Conservation (phyloP, 305 asterid species). For the Rubia balearica region DNA sequence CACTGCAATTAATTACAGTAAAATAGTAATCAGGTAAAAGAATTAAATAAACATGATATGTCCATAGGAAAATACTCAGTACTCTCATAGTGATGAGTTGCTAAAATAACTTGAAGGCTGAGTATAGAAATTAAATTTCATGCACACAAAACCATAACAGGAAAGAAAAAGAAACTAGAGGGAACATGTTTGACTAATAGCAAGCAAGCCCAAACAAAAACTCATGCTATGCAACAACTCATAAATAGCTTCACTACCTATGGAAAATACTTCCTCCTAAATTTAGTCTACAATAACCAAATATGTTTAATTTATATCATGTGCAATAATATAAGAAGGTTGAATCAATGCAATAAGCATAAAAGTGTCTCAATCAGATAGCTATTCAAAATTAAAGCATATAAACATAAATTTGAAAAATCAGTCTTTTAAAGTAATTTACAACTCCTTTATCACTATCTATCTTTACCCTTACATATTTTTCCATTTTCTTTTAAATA, state of each 20-base stretch:
- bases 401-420: too few species aligned
- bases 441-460: too few species aligned
- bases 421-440: too few species aligned
- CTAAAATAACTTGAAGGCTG: background rate
- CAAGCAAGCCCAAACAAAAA: background rate
- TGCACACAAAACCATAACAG: background rate
- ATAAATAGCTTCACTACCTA: conserved; percentile 24
- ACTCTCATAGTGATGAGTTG: background rate
- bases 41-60: background rate
- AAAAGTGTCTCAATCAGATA: too few species aligned
- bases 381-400: too few species aligned
- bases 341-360: too few species aligned
- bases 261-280: conserved; percentile 46
- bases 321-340: too few species aligned
- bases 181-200: background rate
- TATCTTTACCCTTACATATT: too few species aligned
- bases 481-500: too few species aligned
- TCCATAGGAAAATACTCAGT: background rate
- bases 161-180: background rate
- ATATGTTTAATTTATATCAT: too few species aligned
- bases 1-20: conserved; percentile 23
- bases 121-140: background rate
- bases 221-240: background rate
- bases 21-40: conserved; percentile 3
- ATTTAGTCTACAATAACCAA: too few species aligned